These are phyloP conservation scores for Funneliformis mosseae DNA, from an alignment of 192 early-diverging fungal species.

Conservation along the genomic window DNA sequence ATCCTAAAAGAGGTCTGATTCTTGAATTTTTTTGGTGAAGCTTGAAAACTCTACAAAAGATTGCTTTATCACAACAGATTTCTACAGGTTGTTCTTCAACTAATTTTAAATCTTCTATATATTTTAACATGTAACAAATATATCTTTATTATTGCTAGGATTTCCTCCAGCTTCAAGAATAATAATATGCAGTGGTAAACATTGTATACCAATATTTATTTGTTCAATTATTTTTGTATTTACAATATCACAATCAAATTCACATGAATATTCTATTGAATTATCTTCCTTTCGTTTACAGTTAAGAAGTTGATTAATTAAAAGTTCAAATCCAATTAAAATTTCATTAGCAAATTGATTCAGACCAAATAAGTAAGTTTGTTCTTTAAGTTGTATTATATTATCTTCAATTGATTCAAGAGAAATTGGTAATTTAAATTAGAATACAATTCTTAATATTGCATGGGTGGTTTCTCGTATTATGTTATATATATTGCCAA, in stretches of 20 bases:
- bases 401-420: background rate
- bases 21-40: background rate
- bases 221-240: background rate
- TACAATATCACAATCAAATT: background rate
- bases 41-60: background rate
- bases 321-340: too few species aligned
- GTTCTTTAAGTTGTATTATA: background rate
- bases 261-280: background rate
- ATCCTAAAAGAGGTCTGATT: background rate
- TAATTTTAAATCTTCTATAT: slow-evolving; percentile 7
- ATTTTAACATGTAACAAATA: background rate
- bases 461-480: background rate
- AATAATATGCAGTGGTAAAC: background rate
- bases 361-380: background rate
- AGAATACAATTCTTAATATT: background rate
- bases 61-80: slow-evolving; percentile 4
- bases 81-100: background rate
- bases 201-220: background rate
- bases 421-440: background rate
- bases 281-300: background rate
- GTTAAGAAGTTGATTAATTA: too few species aligned
- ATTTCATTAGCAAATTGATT: background rate
- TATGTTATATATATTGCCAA: slow-evolving; percentile 5
- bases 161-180: slow-evolving; percentile 9
- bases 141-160: background rate